phyloP scores from a whole-genome alignment of 2,329 filamentous ascomycete genomes.

The Claviceps lovelessii region DNA sequence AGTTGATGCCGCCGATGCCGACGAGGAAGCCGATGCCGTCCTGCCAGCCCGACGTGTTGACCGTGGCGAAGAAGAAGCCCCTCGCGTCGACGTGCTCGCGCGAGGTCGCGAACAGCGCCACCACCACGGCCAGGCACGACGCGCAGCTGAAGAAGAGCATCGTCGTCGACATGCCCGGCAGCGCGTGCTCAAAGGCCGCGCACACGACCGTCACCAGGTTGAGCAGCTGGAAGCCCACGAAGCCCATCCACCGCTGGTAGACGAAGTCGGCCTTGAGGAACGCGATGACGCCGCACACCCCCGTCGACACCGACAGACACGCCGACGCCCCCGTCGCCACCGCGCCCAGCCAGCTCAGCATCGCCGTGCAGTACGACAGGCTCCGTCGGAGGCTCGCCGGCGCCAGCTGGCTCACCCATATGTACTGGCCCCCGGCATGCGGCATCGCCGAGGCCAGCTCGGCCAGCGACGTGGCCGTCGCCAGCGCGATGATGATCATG shows the following conservation, averaged over 20 bases:
- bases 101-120: slow-evolving; percentile 15
- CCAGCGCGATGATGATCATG: slow-evolving; percentile 12
- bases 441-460: slow-evolving; percentile 17
- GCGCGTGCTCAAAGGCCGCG: slow-evolving; percentile 12
- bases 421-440: slow-evolving; percentile 16
- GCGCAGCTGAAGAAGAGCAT: slow-evolving; percentile 14
- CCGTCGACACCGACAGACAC: slow-evolving; percentile 11
- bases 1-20: slow-evolving; percentile 16
- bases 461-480: slow-evolving; percentile 14
- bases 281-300: slow-evolving; percentile 11
- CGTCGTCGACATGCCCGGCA: slow-evolving; percentile 14
- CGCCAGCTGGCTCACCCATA: slow-evolving; percentile 14
- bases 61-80: slow-evolving; percentile 11
- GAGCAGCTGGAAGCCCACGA: slow-evolving; percentile 14
- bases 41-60: slow-evolving; percentile 14
- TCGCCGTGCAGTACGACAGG: slow-evolving; percentile 13
- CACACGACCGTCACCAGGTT: slow-evolving; percentile 10
- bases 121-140: slow-evolving; percentile 11
- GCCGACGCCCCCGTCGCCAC: slow-evolving; percentile 13
- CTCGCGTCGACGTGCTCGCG: slow-evolving; percentile 6
- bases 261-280: slow-evolving; percentile 12
- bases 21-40: slow-evolving; percentile 17
- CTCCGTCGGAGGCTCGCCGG: slow-evolving; percentile 6
- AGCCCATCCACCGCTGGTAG: slow-evolving; percentile 15
- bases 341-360: slow-evolving; percentile 15